These are phyloP conservation scores for Tylopilus rubrobrunneus DNA, from an alignment of 768 basidiomycete genomes.

Conservation along the genomic window DNA sequence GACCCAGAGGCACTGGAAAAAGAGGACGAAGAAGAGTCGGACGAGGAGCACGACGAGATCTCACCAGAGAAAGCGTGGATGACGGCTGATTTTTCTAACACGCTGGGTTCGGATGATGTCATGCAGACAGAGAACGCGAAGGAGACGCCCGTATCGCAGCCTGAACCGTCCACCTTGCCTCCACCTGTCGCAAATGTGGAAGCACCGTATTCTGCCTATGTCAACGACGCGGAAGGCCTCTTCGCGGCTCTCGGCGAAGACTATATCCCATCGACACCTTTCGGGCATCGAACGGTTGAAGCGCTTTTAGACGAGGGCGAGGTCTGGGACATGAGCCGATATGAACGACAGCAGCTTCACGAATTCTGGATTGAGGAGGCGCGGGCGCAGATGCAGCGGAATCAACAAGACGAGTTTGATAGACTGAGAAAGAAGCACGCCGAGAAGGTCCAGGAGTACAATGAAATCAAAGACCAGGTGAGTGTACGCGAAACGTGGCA, in stretches of 20 bases:
- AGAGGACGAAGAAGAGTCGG: slow-evolving; percentile 6
- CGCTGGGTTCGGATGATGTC: not conserved
- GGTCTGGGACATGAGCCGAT: slow-evolving; percentile 53
- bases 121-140: not conserved
- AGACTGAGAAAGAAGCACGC: slow-evolving; percentile 37
- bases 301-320: slow-evolving; percentile 32
- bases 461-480: slow-evolving; percentile 54
- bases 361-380: slow-evolving; percentile 45
- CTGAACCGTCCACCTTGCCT: not conserved
- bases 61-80: slow-evolving; percentile 33
- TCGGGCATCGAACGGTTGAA: slow-evolving; percentile 34
- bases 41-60: slow-evolving; percentile 1
- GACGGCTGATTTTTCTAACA: not conserved
- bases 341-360: slow-evolving; percentile 46
- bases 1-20: not conserved
- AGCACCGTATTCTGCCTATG: slow-evolving; percentile 8
- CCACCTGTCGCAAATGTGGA: not conserved
- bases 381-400: slow-evolving; percentile 28
- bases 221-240: slow-evolving; percentile 30
- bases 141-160: not conserved
- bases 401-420: slow-evolving; percentile 41
- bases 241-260: slow-evolving; percentile 37
- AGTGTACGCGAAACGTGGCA: slow-evolving; percentile 2
- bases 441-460: slow-evolving; percentile 34
- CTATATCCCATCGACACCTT: slow-evolving; percentile 37